A percentile compares a stretch with the other conserved stretches of the same genome.
Evolutionary conservation across 257 asterid genomes (phyloP).

Genomic region (Salvia miltiorrhiza): DNA sequence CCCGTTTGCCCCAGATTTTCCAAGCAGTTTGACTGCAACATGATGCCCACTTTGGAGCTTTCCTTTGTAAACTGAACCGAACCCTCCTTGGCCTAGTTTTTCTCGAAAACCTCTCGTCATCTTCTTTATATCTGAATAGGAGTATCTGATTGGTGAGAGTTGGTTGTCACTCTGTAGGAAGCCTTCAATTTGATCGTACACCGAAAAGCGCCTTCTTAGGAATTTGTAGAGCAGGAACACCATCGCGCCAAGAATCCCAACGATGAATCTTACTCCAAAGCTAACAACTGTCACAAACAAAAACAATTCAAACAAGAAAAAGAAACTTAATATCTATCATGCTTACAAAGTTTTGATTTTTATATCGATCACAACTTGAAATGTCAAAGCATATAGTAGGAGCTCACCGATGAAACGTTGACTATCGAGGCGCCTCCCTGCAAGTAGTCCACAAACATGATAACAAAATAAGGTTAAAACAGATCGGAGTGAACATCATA

Average conservation of each 20-base stretch:
- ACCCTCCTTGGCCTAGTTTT: conserved; percentile 32
- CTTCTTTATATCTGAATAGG: not conserved
- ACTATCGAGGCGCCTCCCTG: not conserved
- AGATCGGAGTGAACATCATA: too few species aligned
- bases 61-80: conserved; percentile 30
- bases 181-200: too few species aligned
- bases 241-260: not conserved
- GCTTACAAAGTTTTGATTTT: not conserved
- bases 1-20: not conserved
- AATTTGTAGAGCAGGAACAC: not conserved
- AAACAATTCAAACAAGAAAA: too few species aligned
- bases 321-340: not conserved
- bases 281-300: not conserved
- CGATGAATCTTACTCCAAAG: not conserved
- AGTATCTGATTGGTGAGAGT: not conserved
- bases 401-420: not conserved
- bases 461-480: too few species aligned
- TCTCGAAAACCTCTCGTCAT: conserved; percentile 13
- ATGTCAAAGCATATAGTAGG: not conserved
- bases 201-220: not conserved
- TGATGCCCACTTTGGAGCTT: conserved; percentile 28
- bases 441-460: not conserved
- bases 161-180: not conserved
- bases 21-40: conserved; percentile 30
- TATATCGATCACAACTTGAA: not conserved